phyloP scores from a whole-genome alignment of 2,329 filamentous ascomycete species.

The Triangularia verruculosa region DNA sequence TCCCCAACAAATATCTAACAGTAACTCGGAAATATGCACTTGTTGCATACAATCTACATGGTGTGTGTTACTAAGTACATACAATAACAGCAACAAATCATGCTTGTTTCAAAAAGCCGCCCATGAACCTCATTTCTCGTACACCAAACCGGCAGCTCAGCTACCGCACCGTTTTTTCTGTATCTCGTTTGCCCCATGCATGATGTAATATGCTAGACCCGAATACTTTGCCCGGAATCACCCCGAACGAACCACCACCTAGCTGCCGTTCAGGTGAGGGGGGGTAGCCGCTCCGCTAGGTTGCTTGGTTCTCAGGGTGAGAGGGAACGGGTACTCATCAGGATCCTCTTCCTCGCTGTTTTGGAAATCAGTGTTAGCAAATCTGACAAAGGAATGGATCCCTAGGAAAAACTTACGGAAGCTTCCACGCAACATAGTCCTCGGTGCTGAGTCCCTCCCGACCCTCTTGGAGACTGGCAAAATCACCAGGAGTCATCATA shows the following conservation, averaged over 20 bases:
- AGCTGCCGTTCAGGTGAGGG: conserved; percentile 43
- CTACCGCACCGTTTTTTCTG: background rate
- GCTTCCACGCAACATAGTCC: conserved; percentile 96
- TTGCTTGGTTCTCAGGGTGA: conserved; percentile 53
- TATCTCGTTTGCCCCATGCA: background rate
- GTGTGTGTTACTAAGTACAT: background rate
- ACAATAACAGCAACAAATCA: background rate
- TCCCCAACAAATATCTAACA: background rate
- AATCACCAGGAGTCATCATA: conserved; percentile 99
- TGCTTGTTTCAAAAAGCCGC: background rate
- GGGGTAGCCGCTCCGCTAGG: conserved; percentile 40
- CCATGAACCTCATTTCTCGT: background rate
- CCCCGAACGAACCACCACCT: conserved; percentile 17
- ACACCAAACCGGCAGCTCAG: background rate
- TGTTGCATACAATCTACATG: background rate
- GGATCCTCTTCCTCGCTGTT: conserved; percentile 86
- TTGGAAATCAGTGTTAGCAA: conserved; percentile 33
- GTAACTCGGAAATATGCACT: background rate
- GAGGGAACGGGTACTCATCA: conserved; percentile 63
- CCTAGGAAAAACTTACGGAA: conserved; percentile 73
- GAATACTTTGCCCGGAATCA: too few relatives aligned
- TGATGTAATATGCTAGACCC: background rate
- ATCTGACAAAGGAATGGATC: background rate
- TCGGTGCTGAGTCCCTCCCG: conserved; percentile 91
- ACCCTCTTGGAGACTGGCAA: conserved; percentile 92